phyloP scores from a whole-genome alignment of 345 rosid species.

The Cardamine occulta region DNA sequence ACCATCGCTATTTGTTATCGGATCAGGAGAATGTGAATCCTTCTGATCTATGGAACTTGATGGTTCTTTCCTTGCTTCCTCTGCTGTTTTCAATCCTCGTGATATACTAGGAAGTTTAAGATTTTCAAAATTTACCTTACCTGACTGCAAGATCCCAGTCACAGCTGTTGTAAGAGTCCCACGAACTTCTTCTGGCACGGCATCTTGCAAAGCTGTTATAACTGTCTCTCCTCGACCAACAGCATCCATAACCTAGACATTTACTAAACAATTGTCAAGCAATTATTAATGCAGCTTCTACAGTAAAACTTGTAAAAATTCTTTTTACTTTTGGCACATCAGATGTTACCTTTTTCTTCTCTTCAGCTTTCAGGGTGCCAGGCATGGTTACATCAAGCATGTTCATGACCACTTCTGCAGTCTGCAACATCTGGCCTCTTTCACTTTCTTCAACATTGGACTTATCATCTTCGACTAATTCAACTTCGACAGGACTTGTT shows the following conservation, averaged over 20 bases:
- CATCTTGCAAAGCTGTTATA: slow-evolving; percentile 84
- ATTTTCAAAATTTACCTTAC: slow-evolving; percentile 55
- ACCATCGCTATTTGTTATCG: slow-evolving; percentile 49
- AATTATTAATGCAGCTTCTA: slow-evolving; percentile 37
- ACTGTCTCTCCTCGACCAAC: slow-evolving; percentile 86
- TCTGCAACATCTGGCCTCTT: slow-evolving; percentile 67
- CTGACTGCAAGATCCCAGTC: slow-evolving; percentile 63
- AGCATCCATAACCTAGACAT: slow-evolving; percentile 81
- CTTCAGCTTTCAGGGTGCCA: slow-evolving; percentile 63
- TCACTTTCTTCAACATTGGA: slow-evolving; percentile 53
- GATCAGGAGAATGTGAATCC: slow-evolving; percentile 50
- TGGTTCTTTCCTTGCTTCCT: slow-evolving; percentile 48
- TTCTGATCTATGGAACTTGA: slow-evolving; percentile 43
- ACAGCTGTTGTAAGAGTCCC: slow-evolving; percentile 74
- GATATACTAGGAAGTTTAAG: slow-evolving; percentile 54
- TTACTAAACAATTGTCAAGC: slow-evolving; percentile 36
- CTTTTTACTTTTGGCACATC: slow-evolving; percentile 3
- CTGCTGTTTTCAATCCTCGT: slow-evolving; percentile 43
- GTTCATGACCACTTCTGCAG: slow-evolving; percentile 76
- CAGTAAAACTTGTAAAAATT: not conserved
- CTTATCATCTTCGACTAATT: slow-evolving; percentile 51
- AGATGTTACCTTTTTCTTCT: slow-evolving; percentile 72
- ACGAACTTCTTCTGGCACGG: slow-evolving; percentile 93
- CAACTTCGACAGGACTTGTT: slow-evolving; percentile 50
- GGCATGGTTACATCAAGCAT: slow-evolving; percentile 89